A percentile compares a stretch with the other conserved stretches of the same genome.
phyloP scores from a whole-genome alignment of 768 basidiomycete species.

The Arthromyces matolae region DNA sequence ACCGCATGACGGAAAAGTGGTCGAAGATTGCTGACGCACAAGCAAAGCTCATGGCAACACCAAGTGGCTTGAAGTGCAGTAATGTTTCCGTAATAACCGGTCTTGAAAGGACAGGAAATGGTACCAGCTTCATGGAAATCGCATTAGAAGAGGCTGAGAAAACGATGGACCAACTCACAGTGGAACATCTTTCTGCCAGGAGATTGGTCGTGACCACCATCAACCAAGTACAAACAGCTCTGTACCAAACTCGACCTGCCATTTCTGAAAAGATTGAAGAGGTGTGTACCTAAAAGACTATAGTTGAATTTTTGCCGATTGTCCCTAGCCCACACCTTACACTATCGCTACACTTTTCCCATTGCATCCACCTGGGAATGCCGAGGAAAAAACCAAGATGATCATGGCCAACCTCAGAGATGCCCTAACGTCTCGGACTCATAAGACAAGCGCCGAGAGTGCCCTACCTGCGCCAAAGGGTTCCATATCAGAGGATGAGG shows the following conservation, averaged over 20 bases:
- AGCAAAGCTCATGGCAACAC: conserved; percentile 45
- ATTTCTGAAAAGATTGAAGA: conserved; percentile 43
- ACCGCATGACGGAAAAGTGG: conserved; percentile 74
- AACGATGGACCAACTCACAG: conserved; percentile 53
- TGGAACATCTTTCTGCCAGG: conserved; percentile 63
- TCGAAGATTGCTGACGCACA: conserved; percentile 67
- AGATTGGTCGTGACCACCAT: conserved; percentile 56
- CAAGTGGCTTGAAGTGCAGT: conserved; percentile 52
- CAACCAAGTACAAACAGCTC: conserved; percentile 59
- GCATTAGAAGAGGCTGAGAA: conserved; percentile 74
- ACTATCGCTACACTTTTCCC: conserved; percentile 52
- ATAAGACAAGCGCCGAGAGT: conserved; percentile 21
- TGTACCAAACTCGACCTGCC: conserved; percentile 42
- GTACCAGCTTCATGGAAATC: conserved; percentile 55
- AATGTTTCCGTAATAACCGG: conserved; percentile 49
- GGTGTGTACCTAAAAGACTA: conserved; percentile 27
- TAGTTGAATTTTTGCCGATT: conserved; percentile 4
- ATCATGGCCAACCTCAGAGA: conserved; percentile 42
- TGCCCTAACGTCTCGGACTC: conserved; percentile 26
- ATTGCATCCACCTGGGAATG: conserved; percentile 44
- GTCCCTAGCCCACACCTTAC: conserved; percentile 38
- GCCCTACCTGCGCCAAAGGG: conserved; percentile 14
- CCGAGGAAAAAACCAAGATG: conserved; percentile 43
- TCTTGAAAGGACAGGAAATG: conserved; percentile 42
- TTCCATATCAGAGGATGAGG: conserved; percentile 36